Evolutionary conservation across 352 stramenopile species (phyloP).

Genomic region (Achlya hypogyna): DNA sequence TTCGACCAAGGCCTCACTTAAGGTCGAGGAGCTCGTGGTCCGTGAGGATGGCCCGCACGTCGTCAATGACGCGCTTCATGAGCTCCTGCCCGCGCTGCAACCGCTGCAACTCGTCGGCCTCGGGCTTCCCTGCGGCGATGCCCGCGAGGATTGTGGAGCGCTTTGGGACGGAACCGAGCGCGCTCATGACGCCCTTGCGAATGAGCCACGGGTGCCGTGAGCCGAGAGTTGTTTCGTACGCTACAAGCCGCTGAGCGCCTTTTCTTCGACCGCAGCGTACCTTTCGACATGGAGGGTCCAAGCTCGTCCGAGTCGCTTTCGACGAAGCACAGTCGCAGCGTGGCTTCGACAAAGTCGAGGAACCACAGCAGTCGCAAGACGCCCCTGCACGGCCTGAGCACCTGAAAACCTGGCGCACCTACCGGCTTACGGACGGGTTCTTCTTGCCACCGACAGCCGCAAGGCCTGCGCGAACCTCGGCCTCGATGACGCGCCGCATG

Average conservation of each 20-base stretch:
- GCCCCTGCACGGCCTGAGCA: conserved; percentile 37
- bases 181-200: conserved; percentile 72
- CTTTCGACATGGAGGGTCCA: conserved; percentile 45
- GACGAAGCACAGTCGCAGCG: conserved; percentile 52
- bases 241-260: conserved; percentile 13
- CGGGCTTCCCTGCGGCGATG: conserved; percentile 30
- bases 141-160: conserved; percentile 43
- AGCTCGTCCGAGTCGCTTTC: conserved; percentile 60
- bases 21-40: conserved; percentile 60
- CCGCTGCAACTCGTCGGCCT: conserved; percentile 30
- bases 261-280: background rate
- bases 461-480: conserved; percentile 50
- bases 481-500: conserved; percentile 44
- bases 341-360: conserved; percentile 74
- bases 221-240: conserved; percentile 76
- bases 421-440: conserved; percentile 41
- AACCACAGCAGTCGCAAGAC: conserved; percentile 73
- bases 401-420: background rate
- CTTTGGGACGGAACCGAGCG: conserved; percentile 50
- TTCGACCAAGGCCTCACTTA: conserved; percentile 36
- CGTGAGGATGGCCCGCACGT: conserved; percentile 44
- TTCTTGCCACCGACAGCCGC: conserved; percentile 70
- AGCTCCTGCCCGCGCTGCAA: conserved; percentile 37
- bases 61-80: conserved; percentile 40
- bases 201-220: conserved; percentile 77